A percentile compares a stretch with the other conserved stretches of the same genome.
phyloP scores from a whole-genome alignment of 176 grass and related monocot genomes.

The Triticum urartu region DNA sequence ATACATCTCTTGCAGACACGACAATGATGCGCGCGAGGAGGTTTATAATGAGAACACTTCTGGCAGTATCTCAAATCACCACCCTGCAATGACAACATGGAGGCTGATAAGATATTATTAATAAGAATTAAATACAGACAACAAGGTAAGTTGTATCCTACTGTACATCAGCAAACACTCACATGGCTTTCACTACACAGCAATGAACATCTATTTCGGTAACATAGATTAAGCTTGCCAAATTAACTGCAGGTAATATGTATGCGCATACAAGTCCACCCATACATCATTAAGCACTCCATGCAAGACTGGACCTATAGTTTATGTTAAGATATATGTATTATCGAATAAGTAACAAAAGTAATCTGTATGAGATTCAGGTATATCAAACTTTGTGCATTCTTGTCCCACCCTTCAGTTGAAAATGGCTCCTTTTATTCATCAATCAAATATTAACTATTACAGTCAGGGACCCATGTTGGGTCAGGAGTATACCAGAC shows the following conservation, averaged over 20 bases:
- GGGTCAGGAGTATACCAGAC: background rate
- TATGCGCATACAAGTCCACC: background rate
- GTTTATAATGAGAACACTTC: constrained; percentile 92
- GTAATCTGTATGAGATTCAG: background rate
- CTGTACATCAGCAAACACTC: background rate
- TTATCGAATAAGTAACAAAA: background rate
- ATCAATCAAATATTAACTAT: background rate
- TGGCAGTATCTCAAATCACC: constrained; percentile 97
- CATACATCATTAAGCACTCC: background rate
- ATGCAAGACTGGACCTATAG: background rate
- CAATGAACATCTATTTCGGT: constrained; percentile 1
- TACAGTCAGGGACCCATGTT: background rate
- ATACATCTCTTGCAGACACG: constrained; percentile 99
- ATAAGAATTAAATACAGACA: background rate
- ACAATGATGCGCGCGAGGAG: constrained; percentile 88
- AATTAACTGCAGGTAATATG: background rate
- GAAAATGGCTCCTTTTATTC: background rate
- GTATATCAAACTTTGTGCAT: background rate
- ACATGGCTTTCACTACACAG: background rate
- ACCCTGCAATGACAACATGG: constrained; percentile 59
- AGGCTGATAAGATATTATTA: background rate
- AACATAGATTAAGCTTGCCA: background rate
- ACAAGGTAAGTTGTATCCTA: background rate
- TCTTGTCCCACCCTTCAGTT: background rate
- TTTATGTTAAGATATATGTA: constrained; percentile 6